These are phyloP conservation scores for Heteromeles arbutifolia DNA, from an alignment of 306 rosid genomes.

Conservation along the genomic window DNA sequence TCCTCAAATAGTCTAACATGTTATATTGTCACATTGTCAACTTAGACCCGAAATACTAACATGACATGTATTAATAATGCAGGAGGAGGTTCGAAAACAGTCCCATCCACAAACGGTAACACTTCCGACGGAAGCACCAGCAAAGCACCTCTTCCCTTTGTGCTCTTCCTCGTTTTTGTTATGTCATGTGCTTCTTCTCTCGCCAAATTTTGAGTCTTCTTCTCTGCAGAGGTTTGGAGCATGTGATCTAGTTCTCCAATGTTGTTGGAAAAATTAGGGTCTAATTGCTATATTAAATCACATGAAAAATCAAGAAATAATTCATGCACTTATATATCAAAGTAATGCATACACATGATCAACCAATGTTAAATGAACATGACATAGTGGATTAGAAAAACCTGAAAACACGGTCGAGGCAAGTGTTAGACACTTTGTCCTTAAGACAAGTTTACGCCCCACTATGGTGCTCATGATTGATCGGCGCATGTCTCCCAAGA, in stretches of 20 bases:
- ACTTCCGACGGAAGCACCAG: constrained; percentile 37
- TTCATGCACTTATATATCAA: too few relatives aligned
- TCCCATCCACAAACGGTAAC: constrained; percentile 35
- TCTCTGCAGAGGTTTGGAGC: neutral
- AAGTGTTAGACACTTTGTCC: too few relatives aligned
- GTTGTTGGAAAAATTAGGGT: too few relatives aligned
- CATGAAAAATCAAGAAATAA: too few relatives aligned
- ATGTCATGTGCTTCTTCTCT: constrained; percentile 27
- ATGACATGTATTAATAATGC: constrained; percentile 9
- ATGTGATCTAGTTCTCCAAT: neutral
- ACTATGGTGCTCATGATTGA: too few relatives aligned
- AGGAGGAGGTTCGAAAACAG: constrained; percentile 49
- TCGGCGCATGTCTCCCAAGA: too few relatives aligned
- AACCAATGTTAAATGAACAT: too few relatives aligned
- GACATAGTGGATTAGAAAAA: too few relatives aligned
- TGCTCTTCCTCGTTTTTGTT: constrained; percentile 31
- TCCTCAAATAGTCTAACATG: neutral
- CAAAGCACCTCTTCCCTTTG: constrained; percentile 24
- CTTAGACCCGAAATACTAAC: neutral
- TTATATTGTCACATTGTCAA: neutral
- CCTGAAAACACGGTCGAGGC: too few relatives aligned
- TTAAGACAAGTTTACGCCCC: too few relatives aligned
- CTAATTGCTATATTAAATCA: too few relatives aligned
- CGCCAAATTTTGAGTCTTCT: constrained; percentile 20
- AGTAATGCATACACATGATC: too few relatives aligned